phyloP scores from a whole-genome alignment of 129 eudicot genomes.

The Flaveria robusta region DNA sequence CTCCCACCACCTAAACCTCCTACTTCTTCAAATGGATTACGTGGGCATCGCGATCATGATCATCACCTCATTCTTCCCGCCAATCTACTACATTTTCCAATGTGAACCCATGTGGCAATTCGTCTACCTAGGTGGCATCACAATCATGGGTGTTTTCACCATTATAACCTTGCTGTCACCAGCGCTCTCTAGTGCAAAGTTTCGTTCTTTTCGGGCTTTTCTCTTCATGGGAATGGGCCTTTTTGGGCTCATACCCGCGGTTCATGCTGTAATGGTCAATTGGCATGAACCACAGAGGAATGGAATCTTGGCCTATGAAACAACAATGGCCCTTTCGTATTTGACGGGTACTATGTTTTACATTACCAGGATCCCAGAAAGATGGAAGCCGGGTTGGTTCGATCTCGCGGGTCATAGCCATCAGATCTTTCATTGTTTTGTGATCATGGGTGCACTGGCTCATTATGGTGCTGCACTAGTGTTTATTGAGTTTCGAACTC shows the following conservation, averaged over 20 bases:
- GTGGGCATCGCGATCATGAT: conserved; percentile 83
- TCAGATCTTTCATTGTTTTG: conserved; percentile 91
- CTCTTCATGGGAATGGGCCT: conserved; percentile 88
- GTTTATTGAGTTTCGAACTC: conserved; percentile 57
- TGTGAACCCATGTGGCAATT: conserved; percentile 84
- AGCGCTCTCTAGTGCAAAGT: conserved; percentile 62
- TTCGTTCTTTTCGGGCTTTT: conserved; percentile 65
- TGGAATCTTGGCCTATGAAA: conserved; percentile 65
- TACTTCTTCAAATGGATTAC: conserved; percentile 70
- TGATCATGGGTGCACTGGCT: conserved; percentile 88
- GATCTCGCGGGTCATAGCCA: conserved; percentile 97
- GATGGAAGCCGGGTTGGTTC: conserved; percentile 91
- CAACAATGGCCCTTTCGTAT: conserved; percentile 74
- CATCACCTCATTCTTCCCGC: conserved; percentile 92
- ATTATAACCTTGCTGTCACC: conserved; percentile 69
- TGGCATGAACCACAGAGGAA: conserved; percentile 82
- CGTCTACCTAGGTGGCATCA: conserved; percentile 69
- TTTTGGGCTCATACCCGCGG: conserved; percentile 76
- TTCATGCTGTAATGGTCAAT: conserved; percentile 64
- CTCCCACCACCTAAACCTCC: conserved; percentile 59
- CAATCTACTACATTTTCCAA: conserved; percentile 92
- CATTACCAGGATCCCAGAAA: conserved; percentile 77
- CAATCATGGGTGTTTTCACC: conserved; percentile 67
- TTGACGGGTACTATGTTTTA: conserved; percentile 75
- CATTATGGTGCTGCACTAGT: conserved; percentile 86